Conservation (phyloP, 768 basidiomycete species). For the Amanita pallidorosea region DNA sequence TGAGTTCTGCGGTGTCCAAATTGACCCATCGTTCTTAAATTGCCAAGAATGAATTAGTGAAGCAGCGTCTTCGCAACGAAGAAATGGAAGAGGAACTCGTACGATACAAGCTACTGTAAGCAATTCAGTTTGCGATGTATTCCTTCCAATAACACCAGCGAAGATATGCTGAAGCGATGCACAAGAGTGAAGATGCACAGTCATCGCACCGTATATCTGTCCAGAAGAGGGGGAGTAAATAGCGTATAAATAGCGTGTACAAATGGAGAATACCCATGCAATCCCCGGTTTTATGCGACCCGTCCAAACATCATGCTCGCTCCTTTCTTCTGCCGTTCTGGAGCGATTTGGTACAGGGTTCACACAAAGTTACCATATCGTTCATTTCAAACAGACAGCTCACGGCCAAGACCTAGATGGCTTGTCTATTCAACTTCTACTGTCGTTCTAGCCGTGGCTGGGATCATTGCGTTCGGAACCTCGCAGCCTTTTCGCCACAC, state of each 20-base stretch:
- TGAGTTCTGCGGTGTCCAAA: constrained; percentile 18
- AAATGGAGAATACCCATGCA: neutral
- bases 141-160: neutral
- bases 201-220: constrained; percentile 54
- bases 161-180: constrained; percentile 68
- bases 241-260: neutral
- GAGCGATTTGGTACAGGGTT: neutral
- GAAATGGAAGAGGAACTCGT: constrained; percentile 93
- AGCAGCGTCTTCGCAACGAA: constrained; percentile 78
- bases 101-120: constrained; percentile 84
- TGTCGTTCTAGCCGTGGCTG: constrained; percentile 23
- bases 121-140: constrained; percentile 8
- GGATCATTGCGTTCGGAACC: constrained; percentile 49
- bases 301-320: neutral
- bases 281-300: neutral
- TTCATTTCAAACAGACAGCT: neutral
- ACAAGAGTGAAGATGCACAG: constrained; percentile 61
- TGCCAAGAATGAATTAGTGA: constrained; percentile 79
- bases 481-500: constrained; percentile 68
- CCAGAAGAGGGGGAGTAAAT: constrained; percentile 27
- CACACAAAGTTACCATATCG: neutral
- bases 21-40: neutral
- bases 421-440: constrained; percentile 25
- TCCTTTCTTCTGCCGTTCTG: neutral
- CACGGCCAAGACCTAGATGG: constrained; percentile 15